These are phyloP conservation scores for Coniochaeta sp. DNA, from an alignment of 2,329 filamentous ascomycete species.

Conservation along the genomic window DNA sequence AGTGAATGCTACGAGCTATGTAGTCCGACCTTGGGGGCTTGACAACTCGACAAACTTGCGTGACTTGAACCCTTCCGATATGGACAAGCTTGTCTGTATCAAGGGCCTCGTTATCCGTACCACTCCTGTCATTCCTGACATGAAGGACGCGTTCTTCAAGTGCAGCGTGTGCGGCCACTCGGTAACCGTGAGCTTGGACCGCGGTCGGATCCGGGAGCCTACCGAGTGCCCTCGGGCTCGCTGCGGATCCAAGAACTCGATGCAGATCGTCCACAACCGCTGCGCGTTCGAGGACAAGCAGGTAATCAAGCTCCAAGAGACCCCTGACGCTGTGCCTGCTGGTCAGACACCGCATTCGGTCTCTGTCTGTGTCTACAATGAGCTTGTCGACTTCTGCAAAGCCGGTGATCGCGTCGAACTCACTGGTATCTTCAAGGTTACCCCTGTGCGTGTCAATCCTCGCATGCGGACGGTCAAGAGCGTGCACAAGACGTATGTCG, in stretches of 20 bases:
- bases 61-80: constrained; percentile 89
- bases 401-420: constrained; percentile 93
- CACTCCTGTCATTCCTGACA: constrained; percentile 94
- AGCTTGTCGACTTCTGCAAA: constrained; percentile 95
- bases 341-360: constrained; percentile 97
- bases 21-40: constrained; percentile 82
- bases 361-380: constrained; percentile 92
- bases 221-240: constrained; percentile 78
- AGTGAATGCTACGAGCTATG: constrained; percentile 72
- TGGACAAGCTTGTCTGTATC: constrained; percentile 91
- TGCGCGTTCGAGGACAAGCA: constrained; percentile 96
- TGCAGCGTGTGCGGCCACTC: constrained; percentile 91
- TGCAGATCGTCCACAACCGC: constrained; percentile 97
- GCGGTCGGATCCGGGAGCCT: constrained; percentile 92
- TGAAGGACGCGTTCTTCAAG: constrained; percentile 98
- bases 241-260: constrained; percentile 84
- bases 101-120: constrained; percentile 95
- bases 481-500: constrained; percentile 96
- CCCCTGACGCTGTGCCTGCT: constrained; percentile 86
- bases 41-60: constrained; percentile 84
- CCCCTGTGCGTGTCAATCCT: constrained; percentile 87
- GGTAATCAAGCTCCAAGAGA: constrained; percentile 97
- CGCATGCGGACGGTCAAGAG: constrained; percentile 88
- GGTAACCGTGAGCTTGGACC: constrained; percentile 83
- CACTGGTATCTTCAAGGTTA: constrained; percentile 94